A percentile compares a stretch with the other conserved stretches of the same genome.
These are phyloP conservation scores for Paracamarosporium sp. DNA, from an alignment of 2,329 filamentous ascomycete species.

Conservation along the genomic window DNA sequence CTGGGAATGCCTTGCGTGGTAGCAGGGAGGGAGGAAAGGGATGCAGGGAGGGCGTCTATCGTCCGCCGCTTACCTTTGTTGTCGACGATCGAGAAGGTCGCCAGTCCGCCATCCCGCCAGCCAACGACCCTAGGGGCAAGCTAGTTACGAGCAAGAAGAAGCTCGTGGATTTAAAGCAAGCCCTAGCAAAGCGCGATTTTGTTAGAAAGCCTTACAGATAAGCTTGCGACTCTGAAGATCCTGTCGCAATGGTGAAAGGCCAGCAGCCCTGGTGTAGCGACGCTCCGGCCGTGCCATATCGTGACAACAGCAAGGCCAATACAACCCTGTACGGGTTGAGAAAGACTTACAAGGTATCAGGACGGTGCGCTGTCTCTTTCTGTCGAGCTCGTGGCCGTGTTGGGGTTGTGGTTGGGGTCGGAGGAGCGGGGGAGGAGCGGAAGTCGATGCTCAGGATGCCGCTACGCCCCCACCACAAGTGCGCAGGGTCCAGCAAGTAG, in stretches of 20 bases:
- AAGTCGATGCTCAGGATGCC: not conserved
- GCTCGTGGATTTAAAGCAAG: not conserved
- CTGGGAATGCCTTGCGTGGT: not conserved
- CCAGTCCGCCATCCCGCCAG: not conserved
- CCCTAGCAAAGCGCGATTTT: not conserved
- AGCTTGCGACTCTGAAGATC: not conserved
- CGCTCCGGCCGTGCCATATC: not conserved
- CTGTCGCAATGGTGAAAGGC: not conserved
- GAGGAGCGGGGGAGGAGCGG: not conserved
- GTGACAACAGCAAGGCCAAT: not conserved
- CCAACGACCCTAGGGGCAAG: not conserved
- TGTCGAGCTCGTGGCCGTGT: not conserved
- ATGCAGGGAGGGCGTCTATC: not conserved
- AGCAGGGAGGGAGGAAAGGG: not conserved
- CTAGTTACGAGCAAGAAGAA: not conserved
- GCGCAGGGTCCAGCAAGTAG: not conserved
- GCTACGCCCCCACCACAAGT: not conserved
- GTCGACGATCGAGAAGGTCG: not conserved
- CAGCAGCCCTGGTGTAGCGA: not conserved
- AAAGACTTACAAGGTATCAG: conserved; percentile 1
- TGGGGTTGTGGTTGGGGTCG: not conserved
- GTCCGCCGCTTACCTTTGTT: conserved; percentile 1
- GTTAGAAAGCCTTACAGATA: not conserved
- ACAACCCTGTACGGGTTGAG: too few species aligned
- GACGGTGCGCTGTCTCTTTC: not conserved